Evolutionary conservation across 176 grass and related monocot species (phyloP), one percentile per base, ranked within the genome.

Genomic region (Hyparrhenia diplandra): DNA sequence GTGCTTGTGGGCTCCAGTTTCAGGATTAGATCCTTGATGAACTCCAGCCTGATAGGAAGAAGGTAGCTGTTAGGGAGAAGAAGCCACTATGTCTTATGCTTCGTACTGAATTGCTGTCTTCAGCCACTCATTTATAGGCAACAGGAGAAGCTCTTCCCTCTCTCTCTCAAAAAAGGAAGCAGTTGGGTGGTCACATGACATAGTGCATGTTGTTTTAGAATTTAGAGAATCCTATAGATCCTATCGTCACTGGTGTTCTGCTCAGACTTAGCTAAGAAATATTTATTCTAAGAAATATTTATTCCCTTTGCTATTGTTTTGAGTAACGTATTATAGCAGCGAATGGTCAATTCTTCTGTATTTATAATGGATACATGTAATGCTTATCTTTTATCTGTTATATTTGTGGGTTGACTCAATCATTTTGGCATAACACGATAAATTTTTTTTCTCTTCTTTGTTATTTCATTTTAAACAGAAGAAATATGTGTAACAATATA

Each of bases 101-200:
- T 62, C 74, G 73, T 66, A 79, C 81, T 90, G 80, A 8, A 83
- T 87, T 83, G 80, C 17, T 87, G 70, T 79, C 79, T 90, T 85
- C 86, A 84, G n/a, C 42, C 46, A 73, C 81, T 59, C 58, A 88
- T 95, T 95, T 95, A 95, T 92, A 95, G 93, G 78, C 82, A 82
- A 69, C 46, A 69, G 77, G 45, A 13, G n/a, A 69, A 55, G 64
- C 46, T 24, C 45, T 28, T 69, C 77, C 17, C 18, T 2, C 20
- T 13, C 36, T 37, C 36, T 36, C 35, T 36, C 35, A 28, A 69
- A 14, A 28, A 0, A 8, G 39, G 79, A 72, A 27, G 39, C 49
- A 74, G 75, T 76, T 74, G 64, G 18, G 23, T n/a, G 28, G 35
- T 80, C 65, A 35, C 45, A 14, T 82, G 77, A 78, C 3, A 47